Base-by-base conservation (phyloP, 176 grass and related monocot genomes). In the Triticum monococcum region DNA sequence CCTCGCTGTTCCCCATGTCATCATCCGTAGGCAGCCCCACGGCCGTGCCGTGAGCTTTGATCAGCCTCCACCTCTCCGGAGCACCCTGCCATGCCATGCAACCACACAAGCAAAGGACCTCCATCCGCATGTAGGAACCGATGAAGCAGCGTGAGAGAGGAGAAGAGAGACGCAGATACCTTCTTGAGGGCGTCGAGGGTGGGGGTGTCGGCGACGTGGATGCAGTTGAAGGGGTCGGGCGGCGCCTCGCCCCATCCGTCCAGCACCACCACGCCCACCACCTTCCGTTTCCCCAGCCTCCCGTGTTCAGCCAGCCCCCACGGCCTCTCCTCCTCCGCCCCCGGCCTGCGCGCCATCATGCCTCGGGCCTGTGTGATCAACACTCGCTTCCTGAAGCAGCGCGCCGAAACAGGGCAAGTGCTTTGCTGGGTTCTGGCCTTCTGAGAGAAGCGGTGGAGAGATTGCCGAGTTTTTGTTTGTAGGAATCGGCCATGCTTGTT, bases 1-100 rank as follows among this genome's bases (percentile, higher is more conserved):
- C 96, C 88, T 98, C 96, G 86, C 92, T 98, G 86, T 96, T 98
- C 12, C 96, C 96, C 93, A 96, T 98, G 90, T 92, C 96, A 69
- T 96, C 96, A 7, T 98, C 92, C 28, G 76, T 91, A 0, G 97
- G 97, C 77, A 98, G 88, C 16, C 93, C 93, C 14, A 94, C 96
- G 23, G 93, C 93, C 13, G 87, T 92, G 9, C 94, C 94, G 45
- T 96, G 93, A 91, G 92, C 92, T 81, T 91, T 96, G 68, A 96
- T 87, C 46, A 98, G 69, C 60, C 70, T 92, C 97, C 97, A 96
- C 45, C 82, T 89, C 87, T 90, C 93, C 28, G 88, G 93, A 79
- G 87, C 90, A 65, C 79, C 92, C 90, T 96, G 84, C 16, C 16
- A 78, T 96, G 84, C 16, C 16, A 78, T 17, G 13, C 24, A 43